These are phyloP conservation scores for Kwoniella sp. DNA, from an alignment of 768 basidiomycete species.

Conservation along the genomic window DNA sequence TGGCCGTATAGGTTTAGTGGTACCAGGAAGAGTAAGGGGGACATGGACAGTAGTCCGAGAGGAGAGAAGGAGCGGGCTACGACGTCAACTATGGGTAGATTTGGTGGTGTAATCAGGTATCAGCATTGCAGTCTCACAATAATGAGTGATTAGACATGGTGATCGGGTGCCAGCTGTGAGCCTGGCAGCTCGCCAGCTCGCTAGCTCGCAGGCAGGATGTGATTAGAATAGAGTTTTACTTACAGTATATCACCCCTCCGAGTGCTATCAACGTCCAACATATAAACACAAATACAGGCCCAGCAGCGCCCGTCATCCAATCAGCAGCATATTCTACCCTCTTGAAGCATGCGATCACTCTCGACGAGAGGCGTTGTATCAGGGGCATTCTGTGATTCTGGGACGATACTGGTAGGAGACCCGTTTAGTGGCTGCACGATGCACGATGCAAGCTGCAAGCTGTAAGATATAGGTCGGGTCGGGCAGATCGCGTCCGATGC, in stretches of 20 bases:
- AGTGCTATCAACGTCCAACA: slow-evolving; percentile 70
- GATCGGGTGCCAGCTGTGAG: no score
- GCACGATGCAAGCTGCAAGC: no score
- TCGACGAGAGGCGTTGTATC: slow-evolving; percentile 38
- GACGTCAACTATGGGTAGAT: slow-evolving; percentile 67
- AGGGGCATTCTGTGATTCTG: slow-evolving; percentile 27
- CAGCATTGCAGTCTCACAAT: background rate
- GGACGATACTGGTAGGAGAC: no score
- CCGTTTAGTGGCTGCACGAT: no score
- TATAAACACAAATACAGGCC: slow-evolving; percentile 83
- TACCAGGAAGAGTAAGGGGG: slow-evolving; percentile 71
- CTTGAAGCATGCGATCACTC: slow-evolving; percentile 67
- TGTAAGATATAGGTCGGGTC: no score
- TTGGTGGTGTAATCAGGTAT: background rate
- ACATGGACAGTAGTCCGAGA: slow-evolving; percentile 61
- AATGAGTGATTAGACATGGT: no score
- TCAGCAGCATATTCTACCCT: slow-evolving; percentile 73
- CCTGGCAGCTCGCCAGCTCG: no score
- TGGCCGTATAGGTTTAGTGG: slow-evolving; percentile 74
- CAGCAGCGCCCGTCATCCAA: slow-evolving; percentile 81
- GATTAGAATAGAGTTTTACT: no score
- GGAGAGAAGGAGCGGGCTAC: slow-evolving; percentile 68
- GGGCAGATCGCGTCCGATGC: background rate
- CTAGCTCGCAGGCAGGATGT: no score
- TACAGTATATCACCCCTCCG: slow-evolving; percentile 80